These are phyloP conservation scores for Triticum dicoccoides DNA, from an alignment of 176 grass and related monocot species.

Conservation along the genomic window DNA sequence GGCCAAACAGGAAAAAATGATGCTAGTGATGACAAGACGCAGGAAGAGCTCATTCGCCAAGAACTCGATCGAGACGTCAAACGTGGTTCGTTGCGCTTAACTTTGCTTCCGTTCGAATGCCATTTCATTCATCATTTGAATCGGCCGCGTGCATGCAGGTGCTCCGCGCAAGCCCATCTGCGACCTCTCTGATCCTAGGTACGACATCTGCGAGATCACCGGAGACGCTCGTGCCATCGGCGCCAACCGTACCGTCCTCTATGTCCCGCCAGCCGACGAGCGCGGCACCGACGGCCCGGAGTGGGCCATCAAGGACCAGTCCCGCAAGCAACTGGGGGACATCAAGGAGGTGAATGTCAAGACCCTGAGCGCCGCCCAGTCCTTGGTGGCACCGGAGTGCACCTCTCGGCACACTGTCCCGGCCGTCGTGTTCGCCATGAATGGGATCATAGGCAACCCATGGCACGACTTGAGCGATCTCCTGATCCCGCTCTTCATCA, in stretches of 20 bases:
- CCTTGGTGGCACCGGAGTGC: conserved; percentile 43
- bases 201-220: conserved; percentile 52
- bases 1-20: background rate
- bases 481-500: conserved; percentile 60
- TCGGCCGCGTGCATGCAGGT: background rate
- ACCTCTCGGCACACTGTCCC: conserved; percentile 34
- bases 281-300: conserved; percentile 1
- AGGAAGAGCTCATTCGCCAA: conserved; percentile 32
- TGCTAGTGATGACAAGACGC: background rate
- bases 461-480: conserved; percentile 79
- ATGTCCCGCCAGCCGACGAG: conserved; percentile 22
- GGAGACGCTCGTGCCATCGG: conserved; percentile 53
- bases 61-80: background rate
- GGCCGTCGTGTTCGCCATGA: conserved; percentile 58
- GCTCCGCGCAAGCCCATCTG: conserved; percentile 46
- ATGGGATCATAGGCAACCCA: conserved; percentile 52
- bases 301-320: conserved; percentile 65
- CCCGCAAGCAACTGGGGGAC: conserved; percentile 52
- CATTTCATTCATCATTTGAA: background rate
- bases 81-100: background rate
- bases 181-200: conserved; percentile 52
- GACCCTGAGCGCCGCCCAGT: conserved; percentile 27
- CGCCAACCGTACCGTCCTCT: conserved; percentile 44
- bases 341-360: conserved; percentile 45
- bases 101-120: background rate